Conservation (phyloP, 2,329 filamentous ascomycete genomes). For the Pseudogymnoascus sp. region DNA sequence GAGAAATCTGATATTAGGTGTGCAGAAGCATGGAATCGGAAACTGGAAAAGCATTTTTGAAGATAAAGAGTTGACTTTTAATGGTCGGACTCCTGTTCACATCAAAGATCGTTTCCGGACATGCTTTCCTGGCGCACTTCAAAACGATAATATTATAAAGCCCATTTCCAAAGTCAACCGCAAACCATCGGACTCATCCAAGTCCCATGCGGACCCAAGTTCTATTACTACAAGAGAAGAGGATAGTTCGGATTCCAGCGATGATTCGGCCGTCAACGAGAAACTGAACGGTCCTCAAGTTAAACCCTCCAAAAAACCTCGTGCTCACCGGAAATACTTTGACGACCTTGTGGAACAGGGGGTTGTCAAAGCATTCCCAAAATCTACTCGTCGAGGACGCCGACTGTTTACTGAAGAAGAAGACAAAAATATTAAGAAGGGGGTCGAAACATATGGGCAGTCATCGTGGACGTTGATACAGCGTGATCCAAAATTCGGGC, state of each 20-base stretch:
- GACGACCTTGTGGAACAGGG: conserved; percentile 51
- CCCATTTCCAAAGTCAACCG: conserved; percentile 20
- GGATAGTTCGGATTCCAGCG: conserved; percentile 17
- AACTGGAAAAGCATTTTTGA: conserved; percentile 60
- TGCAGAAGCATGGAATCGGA: conserved; percentile 55
- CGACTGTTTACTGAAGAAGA: conserved; percentile 56
- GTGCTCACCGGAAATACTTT: conserved; percentile 48
- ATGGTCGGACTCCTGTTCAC: conserved; percentile 53
- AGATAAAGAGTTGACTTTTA: conserved; percentile 53
- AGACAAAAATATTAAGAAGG: conserved; percentile 54
- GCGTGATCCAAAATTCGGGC: conserved; percentile 49
- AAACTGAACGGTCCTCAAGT: conserved; percentile 20
- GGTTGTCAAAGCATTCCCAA: conserved; percentile 55
- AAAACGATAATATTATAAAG: conserved; percentile 31
- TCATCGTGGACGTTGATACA: conserved; percentile 60
- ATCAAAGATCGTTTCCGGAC: conserved; percentile 61
- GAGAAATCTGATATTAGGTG: conserved; percentile 53
- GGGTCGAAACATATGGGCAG: conserved; percentile 50
- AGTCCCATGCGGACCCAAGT: not conserved
- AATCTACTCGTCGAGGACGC: conserved; percentile 52
- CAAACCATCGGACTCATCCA: conserved; percentile 16
- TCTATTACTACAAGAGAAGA: not conserved
- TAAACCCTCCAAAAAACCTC: conserved; percentile 41
- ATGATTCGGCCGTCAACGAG: conserved; percentile 13
- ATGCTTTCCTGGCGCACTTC: conserved; percentile 48